Conservation (phyloP, 192 early-diverging fungal genomes). For the Gaertneriomyces semiglobifer region DNA sequence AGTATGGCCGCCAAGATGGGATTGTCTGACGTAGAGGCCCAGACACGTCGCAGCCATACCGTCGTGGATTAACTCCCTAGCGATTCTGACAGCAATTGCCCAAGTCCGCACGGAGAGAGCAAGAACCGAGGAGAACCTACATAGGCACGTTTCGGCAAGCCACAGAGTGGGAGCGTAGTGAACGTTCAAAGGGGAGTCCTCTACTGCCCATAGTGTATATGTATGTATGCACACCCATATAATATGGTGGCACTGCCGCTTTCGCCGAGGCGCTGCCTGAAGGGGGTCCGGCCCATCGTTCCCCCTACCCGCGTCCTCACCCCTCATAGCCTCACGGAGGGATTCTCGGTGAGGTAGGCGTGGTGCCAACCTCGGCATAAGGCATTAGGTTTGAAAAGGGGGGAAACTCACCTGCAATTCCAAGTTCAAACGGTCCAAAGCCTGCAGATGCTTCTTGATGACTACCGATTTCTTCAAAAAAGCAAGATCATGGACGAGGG, state of each 20-base stretch:
- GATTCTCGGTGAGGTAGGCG: constrained; percentile 1
- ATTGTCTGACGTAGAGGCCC: constrained; percentile 2
- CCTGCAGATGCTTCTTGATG: no score
- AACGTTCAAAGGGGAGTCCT: constrained; percentile 3
- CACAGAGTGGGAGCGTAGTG: constrained; percentile 1
- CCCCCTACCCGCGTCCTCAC: constrained; percentile 5
- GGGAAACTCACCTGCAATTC: not conserved
- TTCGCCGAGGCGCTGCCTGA: constrained; percentile 5
- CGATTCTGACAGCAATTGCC: constrained; percentile 4
- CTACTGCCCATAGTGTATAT: no score
- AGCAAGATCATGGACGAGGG: constrained; percentile 1
- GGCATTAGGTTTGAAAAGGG: not conserved
- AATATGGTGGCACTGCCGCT: not conserved
- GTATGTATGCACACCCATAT: no score
- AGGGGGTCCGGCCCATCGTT: constrained; percentile 5
- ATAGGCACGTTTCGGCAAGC: constrained; percentile 5
- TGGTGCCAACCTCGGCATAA: constrained; percentile 5
- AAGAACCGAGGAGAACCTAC: constrained; percentile 4
- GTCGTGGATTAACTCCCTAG: not conserved
- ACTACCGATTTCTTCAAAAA: constrained; percentile 4
- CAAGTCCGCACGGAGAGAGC: constrained; percentile 5
- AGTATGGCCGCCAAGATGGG: constrained; percentile 3
- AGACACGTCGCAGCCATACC: constrained; percentile 3
- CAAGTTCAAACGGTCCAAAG: not conserved
- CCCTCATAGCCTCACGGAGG: constrained; percentile 1